These are phyloP conservation scores for Ceratobasidium theobromae DNA, from an alignment of 1,284 basidiomycete genomes.

Conservation along the genomic window DNA sequence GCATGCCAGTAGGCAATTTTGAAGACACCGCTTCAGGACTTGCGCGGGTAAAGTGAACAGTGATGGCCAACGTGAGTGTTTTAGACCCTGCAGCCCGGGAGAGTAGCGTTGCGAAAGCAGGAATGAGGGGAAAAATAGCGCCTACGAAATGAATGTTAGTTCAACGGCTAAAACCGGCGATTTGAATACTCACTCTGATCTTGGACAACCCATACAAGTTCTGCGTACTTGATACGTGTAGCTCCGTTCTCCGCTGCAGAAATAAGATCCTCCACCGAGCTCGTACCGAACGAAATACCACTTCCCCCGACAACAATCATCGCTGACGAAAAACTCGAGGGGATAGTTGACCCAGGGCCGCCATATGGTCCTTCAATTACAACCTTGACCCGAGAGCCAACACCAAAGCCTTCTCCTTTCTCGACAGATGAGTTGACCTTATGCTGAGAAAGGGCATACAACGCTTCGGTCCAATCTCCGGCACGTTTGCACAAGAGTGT, in stretches of 20 bases:
- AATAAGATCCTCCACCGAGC: conserved; percentile 33
- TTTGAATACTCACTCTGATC: conserved; percentile 33
- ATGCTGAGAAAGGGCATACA: conserved; percentile 23
- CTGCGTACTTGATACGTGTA: conserved; percentile 17
- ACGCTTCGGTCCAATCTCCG: conserved; percentile 30
- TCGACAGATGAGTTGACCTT: not conserved
- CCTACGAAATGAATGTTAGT: conserved; percentile 43
- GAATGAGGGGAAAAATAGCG: conserved; percentile 57
- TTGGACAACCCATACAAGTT: conserved; percentile 36
- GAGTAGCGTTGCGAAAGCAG: conserved; percentile 56
- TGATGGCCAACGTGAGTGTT: conserved; percentile 51
- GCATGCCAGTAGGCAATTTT: conserved; percentile 47
- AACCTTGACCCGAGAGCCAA: conserved; percentile 32
- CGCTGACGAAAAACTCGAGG: conserved; percentile 34
- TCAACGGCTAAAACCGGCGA: not conserved
- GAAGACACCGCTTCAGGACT: conserved; percentile 39
- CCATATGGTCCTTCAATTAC: conserved; percentile 37
- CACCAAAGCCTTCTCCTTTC: conserved; percentile 12
- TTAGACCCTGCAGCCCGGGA: conserved; percentile 47
- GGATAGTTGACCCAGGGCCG: conserved; percentile 33
- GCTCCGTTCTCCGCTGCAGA: conserved; percentile 21
- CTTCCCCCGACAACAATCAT: conserved; percentile 35
- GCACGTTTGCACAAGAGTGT: conserved; percentile 32
- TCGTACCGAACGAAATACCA: conserved; percentile 35
- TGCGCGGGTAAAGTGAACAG: conserved; percentile 65